Percentiles rank a stretch among this genome's conserved stretches.
phyloP scores from a whole-genome alignment of 768 basidiomycete species.

The Crassisporium funariophilum region DNA sequence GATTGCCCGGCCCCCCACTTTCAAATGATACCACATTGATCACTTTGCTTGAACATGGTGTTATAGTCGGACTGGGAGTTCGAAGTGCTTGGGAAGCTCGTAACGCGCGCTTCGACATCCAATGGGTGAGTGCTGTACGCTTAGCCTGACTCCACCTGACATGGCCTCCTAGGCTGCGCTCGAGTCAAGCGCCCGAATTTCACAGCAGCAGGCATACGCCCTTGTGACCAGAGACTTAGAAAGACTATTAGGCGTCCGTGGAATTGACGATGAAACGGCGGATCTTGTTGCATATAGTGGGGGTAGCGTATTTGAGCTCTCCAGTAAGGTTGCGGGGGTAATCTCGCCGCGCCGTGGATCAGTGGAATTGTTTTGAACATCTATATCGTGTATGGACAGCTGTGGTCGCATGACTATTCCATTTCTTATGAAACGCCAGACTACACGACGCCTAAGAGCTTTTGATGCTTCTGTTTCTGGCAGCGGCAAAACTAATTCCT shows the following conservation, averaged over 20 bases:
- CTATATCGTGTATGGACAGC: slow-evolving; percentile 7
- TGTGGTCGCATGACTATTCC: too few relatives aligned
- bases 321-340: slow-evolving; percentile 57
- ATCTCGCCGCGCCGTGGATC: slow-evolving; percentile 50
- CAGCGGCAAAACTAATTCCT: slow-evolving; percentile 74
- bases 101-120: slow-evolving; percentile 74
- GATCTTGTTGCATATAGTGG: slow-evolving; percentile 67
- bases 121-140: slow-evolving; percentile 67
- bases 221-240: slow-evolving; percentile 50
- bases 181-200: slow-evolving; percentile 48
- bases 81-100: slow-evolving; percentile 71
- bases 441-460: slow-evolving; percentile 67
- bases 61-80: slow-evolving; percentile 78
- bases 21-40: slow-evolving; percentile 63
- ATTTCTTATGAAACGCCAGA: too few relatives aligned
- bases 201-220: slow-evolving; percentile 41
- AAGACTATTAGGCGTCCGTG: slow-evolving; percentile 39
- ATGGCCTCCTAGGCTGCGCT: slow-evolving; percentile 44
- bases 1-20: slow-evolving; percentile 76
- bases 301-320: slow-evolving; percentile 56
- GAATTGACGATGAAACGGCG: slow-evolving; percentile 40
- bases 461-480: slow-evolving; percentile 68
- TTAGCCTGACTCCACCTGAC: too few relatives aligned
- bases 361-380: slow-evolving; percentile 53
- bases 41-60: slow-evolving; percentile 65